Base-by-base conservation (phyloP, 2,329 filamentous ascomycete genomes). In the Escovopsis sp. region DNA sequence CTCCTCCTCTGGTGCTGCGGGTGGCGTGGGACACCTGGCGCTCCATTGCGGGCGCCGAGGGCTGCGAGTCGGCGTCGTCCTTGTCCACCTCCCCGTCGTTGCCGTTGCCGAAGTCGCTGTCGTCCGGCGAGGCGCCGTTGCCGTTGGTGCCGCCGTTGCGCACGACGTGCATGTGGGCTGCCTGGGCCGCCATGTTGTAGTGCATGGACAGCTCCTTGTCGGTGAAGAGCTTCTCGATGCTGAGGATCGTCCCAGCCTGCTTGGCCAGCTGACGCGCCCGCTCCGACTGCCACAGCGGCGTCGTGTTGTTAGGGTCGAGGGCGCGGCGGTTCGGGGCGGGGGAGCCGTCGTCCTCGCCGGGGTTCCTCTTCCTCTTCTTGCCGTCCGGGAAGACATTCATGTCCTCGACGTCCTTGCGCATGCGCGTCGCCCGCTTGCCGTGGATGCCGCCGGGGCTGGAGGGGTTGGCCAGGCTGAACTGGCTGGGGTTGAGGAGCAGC, bases 171-270 rank as follows among this genome's bases (percentile, higher is more conserved):
- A 71, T 69, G 50, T 77, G 70, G 8, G 76, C 67, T 2, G 73
- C 73, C 15, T 76, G 47, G 21, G 75, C 73, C 5, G 76, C 70
- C 4, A 63, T 58, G 40, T 77, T 78, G 51, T 78, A 78, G 19
- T 71, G 72, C 60, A 79, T 66, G 4, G 69, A 65, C 21, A 80
- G 62, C 55, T 80, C 76, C 54, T 76, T 79, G 45, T 80, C 76
- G 0, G 75, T 79, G 34, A 80, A 80, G 27, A 80, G 66, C 58
- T 79, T 79, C 46, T 79, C 74, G 39, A 80, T 70, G 49, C 70
- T 78, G 51, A 76, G 78, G 2, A 74, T 56, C 0, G 72, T 66
- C 8, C 70, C 73, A 15, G 70, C 66, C 46, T 73, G 66, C 49
- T 70, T 69, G 38, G 68, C 58, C 36, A 62, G 58, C 38, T 60